Evolutionary conservation across 1,284 basidiomycete species (phyloP), one percentile per base, ranked within the genome.

Genomic region (Boletus semigastroideus): DNA sequence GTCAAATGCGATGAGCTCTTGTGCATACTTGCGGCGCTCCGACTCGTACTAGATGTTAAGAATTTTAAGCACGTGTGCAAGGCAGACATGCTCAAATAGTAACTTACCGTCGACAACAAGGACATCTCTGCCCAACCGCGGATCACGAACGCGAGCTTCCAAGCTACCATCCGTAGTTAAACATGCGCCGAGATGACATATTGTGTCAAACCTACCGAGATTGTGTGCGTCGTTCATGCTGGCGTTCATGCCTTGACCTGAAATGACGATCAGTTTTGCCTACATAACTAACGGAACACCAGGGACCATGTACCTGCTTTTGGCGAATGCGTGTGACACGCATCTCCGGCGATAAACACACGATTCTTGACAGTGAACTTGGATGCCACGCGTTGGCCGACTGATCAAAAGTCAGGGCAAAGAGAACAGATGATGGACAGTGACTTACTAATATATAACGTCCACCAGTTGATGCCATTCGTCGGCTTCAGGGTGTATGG

Each of bases 221-320:
- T 79, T 77, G 59, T 75, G 77, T 5, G 73, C 65, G 49, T 80
- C 78, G 55, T 77, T 78, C 71, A 80, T 78, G 30, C 75, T 75
- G 6, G 84, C 84, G 55, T 89, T 89, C 87, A 88, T 88, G 5
- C 86, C 86, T 63, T 86, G 78, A 9, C 80, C 79, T 82, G 25
- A n/a, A 39, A 42, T 12, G 52, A 38, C 11, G 31, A 38, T 59
- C 17, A 58, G 42, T 36, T 25, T 10, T 28, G 6, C 37, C 19
- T 11, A 22, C 11, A 5, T 3, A 42, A 17, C 4, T 16, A 13
- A 31, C 13, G 3, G 8, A 42, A 16, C 2, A 14, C 19, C 27
- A 16, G 13, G n/a, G 20, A 47, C 20, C 40, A 49, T 34, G 56
- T 28, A 67, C 77, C 63, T 70, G 78, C 54, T 75, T 79, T 79